phyloP scores from a whole-genome alignment of 345 rosid species.

The Populus tremula region DNA sequence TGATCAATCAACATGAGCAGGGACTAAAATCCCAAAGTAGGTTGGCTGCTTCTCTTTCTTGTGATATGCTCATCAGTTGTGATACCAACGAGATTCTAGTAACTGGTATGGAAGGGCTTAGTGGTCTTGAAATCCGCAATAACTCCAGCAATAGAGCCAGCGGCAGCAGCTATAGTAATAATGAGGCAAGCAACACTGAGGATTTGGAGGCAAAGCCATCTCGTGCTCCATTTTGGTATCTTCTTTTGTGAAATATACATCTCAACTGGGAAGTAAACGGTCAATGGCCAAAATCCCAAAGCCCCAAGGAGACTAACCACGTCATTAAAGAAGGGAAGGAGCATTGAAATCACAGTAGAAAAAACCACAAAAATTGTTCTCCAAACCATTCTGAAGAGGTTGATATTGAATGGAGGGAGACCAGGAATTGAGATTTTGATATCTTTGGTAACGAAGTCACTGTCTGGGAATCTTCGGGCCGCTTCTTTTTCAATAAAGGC shows the following conservation, averaged over 20 bases:
- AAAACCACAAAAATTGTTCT: conserved; percentile 68
- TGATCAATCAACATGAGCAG: not conserved
- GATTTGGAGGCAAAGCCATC: conserved; percentile 68
- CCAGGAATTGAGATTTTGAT: conserved; percentile 51
- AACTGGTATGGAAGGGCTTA: conserved; percentile 57
- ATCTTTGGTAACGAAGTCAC: conserved; percentile 56
- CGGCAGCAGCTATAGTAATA: conserved; percentile 66
- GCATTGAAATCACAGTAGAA: conserved; percentile 74
- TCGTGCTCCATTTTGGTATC: conserved; percentile 71
- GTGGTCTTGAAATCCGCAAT: conserved; percentile 51
- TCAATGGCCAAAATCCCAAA: conserved; percentile 85
- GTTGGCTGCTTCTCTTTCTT: not conserved
- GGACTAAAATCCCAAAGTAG: not conserved
- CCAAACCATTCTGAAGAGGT: conserved; percentile 71
- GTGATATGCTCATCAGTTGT: conserved; percentile 5
- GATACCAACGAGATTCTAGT: conserved; percentile 20
- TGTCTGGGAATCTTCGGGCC: conserved; percentile 45
- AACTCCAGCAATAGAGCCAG: conserved; percentile 75
- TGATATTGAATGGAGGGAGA: conserved; percentile 43
- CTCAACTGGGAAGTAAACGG: conserved; percentile 85
- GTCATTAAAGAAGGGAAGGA: conserved; percentile 80
- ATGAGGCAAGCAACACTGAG: conserved; percentile 69
- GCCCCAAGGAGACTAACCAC: conserved; percentile 84
- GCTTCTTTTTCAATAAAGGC: conserved; percentile 71
- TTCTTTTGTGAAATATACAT: conserved; percentile 76